phyloP scores from a whole-genome alignment of 225 moss, liverwort and hornwort species.

The Marchantia polymorpha region DNA sequence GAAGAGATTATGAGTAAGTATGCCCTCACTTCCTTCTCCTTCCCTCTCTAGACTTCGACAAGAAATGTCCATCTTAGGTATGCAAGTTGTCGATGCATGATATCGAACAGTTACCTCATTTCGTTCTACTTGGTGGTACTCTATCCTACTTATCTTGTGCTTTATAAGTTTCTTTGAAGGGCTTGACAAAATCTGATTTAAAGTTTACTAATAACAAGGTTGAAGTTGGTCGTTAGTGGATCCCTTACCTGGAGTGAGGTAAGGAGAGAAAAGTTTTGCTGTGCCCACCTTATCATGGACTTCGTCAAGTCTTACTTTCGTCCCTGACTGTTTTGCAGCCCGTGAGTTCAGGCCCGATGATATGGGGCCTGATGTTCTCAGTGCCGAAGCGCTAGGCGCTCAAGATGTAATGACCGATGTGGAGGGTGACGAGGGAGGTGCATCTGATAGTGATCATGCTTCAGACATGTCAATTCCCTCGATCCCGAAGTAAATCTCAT shows the following conservation, averaged over 20 bases:
- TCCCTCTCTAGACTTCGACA: neutral
- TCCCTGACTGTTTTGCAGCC: constrained; percentile 12
- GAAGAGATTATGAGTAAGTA: constrained; percentile 33
- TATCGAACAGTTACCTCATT: neutral
- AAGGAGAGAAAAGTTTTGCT: neutral
- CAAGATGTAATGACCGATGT: constrained; percentile 12
- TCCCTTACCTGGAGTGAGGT: neutral
- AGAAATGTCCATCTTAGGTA: neutral
- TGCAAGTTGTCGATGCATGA: neutral
- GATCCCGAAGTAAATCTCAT: neutral
- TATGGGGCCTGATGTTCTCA: constrained; percentile 18
- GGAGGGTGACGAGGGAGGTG: constrained; percentile 16
- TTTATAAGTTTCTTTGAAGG: neutral
- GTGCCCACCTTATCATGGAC: neutral
- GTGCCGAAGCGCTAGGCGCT: constrained; percentile 23
- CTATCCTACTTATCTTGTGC: neutral
- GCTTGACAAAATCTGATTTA: neutral
- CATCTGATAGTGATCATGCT: constrained; percentile 22
- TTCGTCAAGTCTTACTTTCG: neutral
- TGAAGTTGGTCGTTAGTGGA: neutral
- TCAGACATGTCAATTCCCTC: constrained; percentile 5
- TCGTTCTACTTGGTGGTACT: neutral
- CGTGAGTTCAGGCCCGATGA: constrained; percentile 29
- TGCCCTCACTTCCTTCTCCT: neutral
- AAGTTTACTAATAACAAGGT: neutral